phyloP scores from a whole-genome alignment of 2,329 filamentous ascomycete genomes.

The Arthrobotrys sphaeroides region DNA sequence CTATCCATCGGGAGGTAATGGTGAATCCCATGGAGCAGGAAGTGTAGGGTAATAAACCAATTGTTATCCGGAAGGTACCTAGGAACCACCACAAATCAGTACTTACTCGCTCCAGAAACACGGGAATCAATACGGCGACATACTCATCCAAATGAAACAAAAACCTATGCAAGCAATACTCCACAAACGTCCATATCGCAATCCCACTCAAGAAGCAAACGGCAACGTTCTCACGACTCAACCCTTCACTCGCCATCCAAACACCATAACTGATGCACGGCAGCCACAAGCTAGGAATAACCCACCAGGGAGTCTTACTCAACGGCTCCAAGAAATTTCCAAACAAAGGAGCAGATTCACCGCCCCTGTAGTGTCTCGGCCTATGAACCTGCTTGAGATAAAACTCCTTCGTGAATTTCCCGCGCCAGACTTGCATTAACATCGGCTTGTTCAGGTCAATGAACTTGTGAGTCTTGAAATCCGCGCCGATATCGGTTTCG shows the following conservation, averaged over 20 bases:
- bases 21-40: constrained; percentile 94
- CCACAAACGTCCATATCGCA: constrained; percentile 85
- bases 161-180: constrained; percentile 88
- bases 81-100: constrained; percentile 59
- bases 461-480: constrained; percentile 93
- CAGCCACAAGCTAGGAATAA: constrained; percentile 84
- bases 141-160: constrained; percentile 94
- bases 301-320: constrained; percentile 92
- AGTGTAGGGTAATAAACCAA: constrained; percentile 85
- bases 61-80: constrained; percentile 92
- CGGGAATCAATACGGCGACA: constrained; percentile 60
- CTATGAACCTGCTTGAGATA: constrained; percentile 96
- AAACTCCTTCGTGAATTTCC: constrained; percentile 92
- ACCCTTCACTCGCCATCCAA: constrained; percentile 71
- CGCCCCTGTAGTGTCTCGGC: constrained; percentile 93
- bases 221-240: constrained; percentile 62
- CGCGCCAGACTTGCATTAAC: constrained; percentile 85
- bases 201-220: constrained; percentile 75
- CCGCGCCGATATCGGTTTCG: constrained; percentile 78
- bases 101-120: not conserved
- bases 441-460: constrained; percentile 86
- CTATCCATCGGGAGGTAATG: constrained; percentile 99
- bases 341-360: constrained; percentile 89
- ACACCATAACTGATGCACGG: constrained; percentile 81
- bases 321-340: constrained; percentile 99